A percentile compares a stretch with the other conserved stretches of the same genome.
These are phyloP conservation scores for Udeniomyces megalosporus DNA, from an alignment of 768 basidiomycete species.

Conservation along the genomic window DNA sequence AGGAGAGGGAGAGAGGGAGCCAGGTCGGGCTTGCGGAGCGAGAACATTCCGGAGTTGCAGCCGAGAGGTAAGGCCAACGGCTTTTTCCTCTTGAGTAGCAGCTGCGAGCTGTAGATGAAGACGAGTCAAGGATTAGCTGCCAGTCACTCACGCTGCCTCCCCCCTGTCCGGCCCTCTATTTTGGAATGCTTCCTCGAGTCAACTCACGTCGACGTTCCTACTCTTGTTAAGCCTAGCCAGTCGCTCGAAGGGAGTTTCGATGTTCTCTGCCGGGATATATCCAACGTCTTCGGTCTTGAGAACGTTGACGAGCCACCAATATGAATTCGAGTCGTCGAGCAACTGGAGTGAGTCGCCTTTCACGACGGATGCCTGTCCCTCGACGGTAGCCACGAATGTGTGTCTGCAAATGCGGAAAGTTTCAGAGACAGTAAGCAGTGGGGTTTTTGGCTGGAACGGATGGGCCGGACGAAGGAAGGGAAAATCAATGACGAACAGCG, in stretches of 20 bases:
- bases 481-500: conserved; percentile 29
- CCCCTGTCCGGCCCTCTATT: no score
- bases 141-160: no score
- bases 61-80: conserved; percentile 3
- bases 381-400: conserved; percentile 92
- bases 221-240: conserved; percentile 92
- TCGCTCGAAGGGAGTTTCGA: conserved; percentile 94
- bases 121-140: no score
- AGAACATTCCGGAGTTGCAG: conserved; percentile 9
- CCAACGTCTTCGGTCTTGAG: conserved; percentile 97
- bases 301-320: conserved; percentile 99
- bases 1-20: conserved; percentile 19
- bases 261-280: conserved; percentile 98
- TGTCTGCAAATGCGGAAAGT: conserved; percentile 32
- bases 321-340: conserved; percentile 96
- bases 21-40: conserved; percentile 20
- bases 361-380: conserved; percentile 95
- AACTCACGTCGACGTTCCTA: conserved; percentile 80
- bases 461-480: no score
- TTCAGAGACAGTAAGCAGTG: no score
- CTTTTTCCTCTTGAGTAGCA: conserved; percentile 35
- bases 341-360: conserved; percentile 92
- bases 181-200: background rate
- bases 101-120: conserved; percentile 46
- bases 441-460: no score